Percentiles rank a stretch among this genome's conserved stretches.
phyloP scores from a whole-genome alignment of 164 flowering plant genomes.

The Stephania japonica region DNA sequence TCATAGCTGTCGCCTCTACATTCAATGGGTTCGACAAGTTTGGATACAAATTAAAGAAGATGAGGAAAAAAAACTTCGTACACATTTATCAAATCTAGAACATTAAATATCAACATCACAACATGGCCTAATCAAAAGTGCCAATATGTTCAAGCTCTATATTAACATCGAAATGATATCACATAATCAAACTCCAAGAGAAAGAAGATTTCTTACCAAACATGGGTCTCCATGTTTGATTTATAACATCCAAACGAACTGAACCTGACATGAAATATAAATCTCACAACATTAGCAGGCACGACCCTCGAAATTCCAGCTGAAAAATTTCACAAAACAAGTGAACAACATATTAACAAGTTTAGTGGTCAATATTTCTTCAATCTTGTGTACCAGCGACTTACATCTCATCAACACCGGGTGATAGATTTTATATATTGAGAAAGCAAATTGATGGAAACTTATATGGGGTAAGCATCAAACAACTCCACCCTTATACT shows the following conservation, averaged over 20 bases:
- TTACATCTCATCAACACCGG: conserved; percentile 97
- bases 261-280: conserved; percentile 85
- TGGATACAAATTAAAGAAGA: conserved; percentile 86
- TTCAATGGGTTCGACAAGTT: conserved; percentile 93
- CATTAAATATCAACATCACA: conserved; percentile 10
- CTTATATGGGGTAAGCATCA: conserved; percentile 96
- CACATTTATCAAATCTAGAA: conserved; percentile 83
- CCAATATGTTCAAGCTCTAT: conserved; percentile 1
- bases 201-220: conserved; percentile 48
- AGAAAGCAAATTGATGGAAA: conserved; percentile 98
- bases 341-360: background rate
- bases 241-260: conserved; percentile 93
- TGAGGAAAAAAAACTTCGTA: conserved; percentile 96
- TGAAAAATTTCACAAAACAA: background rate
- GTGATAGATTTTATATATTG: conserved; percentile 89
- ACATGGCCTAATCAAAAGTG: conserved; percentile 6
- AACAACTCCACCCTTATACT: conserved; percentile 87
- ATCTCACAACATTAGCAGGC: background rate
- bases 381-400: conserved; percentile 16
- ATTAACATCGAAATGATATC: background rate
- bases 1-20: conserved; percentile 92
- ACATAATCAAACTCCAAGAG: background rate
- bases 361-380: background rate
- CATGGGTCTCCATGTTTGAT: conserved; percentile 99
- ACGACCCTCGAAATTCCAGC: no score